Conservation (phyloP, 306 rosid species). For the Medicago truncatula region DNA sequence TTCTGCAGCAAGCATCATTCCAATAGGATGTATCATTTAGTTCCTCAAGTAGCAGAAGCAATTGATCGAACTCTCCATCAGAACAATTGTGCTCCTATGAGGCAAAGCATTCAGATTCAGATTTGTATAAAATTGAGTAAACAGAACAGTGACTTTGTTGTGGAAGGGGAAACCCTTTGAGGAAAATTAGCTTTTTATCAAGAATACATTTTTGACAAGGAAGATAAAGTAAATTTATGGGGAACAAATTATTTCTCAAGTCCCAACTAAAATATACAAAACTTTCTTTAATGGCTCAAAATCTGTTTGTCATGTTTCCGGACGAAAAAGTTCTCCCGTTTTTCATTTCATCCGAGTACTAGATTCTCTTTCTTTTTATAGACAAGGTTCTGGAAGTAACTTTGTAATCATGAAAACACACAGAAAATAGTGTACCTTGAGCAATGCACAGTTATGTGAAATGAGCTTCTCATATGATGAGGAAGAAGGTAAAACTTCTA, state of each 20-base stretch:
- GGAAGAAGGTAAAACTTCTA: conserved; percentile 68
- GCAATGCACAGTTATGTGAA: conserved; percentile 60
- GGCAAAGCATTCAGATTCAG: not conserved
- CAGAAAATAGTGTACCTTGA: conserved; percentile 58
- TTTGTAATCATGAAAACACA: conserved; percentile 31
- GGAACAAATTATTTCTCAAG: too few relatives aligned
- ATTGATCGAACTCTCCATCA: conserved; percentile 60
- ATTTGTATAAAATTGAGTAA: not conserved
- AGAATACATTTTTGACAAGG: too few relatives aligned
- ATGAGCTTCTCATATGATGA: conserved; percentile 74
- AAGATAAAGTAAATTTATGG: too few relatives aligned
- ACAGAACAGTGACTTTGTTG: not conserved
- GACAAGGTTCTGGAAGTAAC: conserved; percentile 28
- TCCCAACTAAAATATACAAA: too few relatives aligned
- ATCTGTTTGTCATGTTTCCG: not conserved
- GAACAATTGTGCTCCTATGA: conserved; percentile 59
- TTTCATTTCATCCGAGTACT: conserved; percentile 20
- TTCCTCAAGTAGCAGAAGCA: conserved; percentile 66
- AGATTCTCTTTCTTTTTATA: conserved; percentile 24
- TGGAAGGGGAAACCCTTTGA: too few relatives aligned
- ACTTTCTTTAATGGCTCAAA: too few relatives aligned
- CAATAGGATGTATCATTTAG: conserved; percentile 59
- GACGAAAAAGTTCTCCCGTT: conserved; percentile 7
- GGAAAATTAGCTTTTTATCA: too few relatives aligned
- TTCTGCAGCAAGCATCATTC: conserved; percentile 72